Conservation (phyloP, 495 filamentous ascomycete genomes). For the Penicillium chermesinum region DNA sequence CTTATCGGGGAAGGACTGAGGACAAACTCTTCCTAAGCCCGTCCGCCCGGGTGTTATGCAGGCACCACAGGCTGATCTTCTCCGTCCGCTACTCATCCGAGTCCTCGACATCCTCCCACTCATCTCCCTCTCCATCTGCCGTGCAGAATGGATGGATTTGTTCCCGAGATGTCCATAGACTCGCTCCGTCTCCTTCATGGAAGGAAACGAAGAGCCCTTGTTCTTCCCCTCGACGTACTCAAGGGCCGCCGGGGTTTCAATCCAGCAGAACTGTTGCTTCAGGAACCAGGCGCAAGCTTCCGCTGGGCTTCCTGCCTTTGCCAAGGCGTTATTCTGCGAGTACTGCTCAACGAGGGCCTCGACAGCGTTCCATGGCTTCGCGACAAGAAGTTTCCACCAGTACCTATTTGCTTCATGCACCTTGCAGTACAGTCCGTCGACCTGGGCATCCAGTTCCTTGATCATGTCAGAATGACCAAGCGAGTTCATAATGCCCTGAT, state of each 20-base stretch:
- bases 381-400: background rate
- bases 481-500: background rate
- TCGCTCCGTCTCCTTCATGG: background rate
- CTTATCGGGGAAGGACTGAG: too few relatives aligned
- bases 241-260: background rate
- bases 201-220: background rate
- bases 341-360: too few relatives aligned
- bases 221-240: background rate
- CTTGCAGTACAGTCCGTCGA: background rate
- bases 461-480: background rate
- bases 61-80: too few relatives aligned
- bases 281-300: background rate
- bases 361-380: background rate
- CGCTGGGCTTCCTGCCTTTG: background rate
- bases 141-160: background rate
- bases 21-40: too few relatives aligned
- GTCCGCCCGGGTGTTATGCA: too few relatives aligned
- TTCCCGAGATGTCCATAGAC: too few relatives aligned
- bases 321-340: too few relatives aligned
- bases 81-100: too few relatives aligned
- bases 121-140: too few relatives aligned
- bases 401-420: background rate
- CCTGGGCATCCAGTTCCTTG: background rate
- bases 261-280: background rate
- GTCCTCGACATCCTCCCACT: too few relatives aligned